Evolutionary conservation across 257 asterid species (phyloP).

Genomic region (Vinca minor): DNA sequence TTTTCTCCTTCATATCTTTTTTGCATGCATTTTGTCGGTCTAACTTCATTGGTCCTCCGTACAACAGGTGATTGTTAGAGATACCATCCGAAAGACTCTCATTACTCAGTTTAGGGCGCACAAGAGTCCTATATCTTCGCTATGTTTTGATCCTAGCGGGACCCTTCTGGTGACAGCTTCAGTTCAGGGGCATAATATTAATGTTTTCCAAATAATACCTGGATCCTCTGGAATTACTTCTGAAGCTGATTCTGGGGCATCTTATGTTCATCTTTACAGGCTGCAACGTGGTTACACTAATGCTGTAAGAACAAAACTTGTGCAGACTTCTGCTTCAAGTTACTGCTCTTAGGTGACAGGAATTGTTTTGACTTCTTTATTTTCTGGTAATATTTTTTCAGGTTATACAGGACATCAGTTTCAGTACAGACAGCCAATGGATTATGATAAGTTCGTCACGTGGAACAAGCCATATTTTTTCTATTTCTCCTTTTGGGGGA

Average conservation of each 20-base stretch:
- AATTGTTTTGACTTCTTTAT: slow-evolving; percentile 2
- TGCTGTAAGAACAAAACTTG: slow-evolving; percentile 47
- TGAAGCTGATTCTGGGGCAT: slow-evolving; percentile 34
- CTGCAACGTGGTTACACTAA: slow-evolving; percentile 88
- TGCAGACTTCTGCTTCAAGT: slow-evolving; percentile 3
- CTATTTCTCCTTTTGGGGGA: slow-evolving; percentile 58
- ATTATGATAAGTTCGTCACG: slow-evolving; percentile 49
- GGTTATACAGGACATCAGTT: slow-evolving; percentile 91
- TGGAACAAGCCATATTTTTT: slow-evolving; percentile 89
- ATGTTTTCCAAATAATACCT: slow-evolving; percentile 65
- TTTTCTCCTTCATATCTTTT: background rate
- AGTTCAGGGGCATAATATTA: slow-evolving; percentile 84
- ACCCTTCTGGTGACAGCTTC: slow-evolving; percentile 77
- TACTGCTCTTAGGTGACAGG: background rate
- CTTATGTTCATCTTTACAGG: slow-evolving; percentile 61
- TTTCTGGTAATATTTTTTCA: slow-evolving; percentile 26
- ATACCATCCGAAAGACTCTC: slow-evolving; percentile 53
- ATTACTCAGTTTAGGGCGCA: slow-evolving; percentile 89
- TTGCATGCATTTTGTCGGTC: background rate
- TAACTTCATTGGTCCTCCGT: slow-evolving; percentile 12
- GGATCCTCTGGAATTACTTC: slow-evolving; percentile 20
- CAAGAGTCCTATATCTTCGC: slow-evolving; percentile 57
- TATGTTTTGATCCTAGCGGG: slow-evolving; percentile 46
- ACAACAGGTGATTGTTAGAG: slow-evolving; percentile 78
- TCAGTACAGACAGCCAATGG: slow-evolving; percentile 76